Conservation (phyloP, 768 basidiomycete species). For the Suillus discolor region DNA sequence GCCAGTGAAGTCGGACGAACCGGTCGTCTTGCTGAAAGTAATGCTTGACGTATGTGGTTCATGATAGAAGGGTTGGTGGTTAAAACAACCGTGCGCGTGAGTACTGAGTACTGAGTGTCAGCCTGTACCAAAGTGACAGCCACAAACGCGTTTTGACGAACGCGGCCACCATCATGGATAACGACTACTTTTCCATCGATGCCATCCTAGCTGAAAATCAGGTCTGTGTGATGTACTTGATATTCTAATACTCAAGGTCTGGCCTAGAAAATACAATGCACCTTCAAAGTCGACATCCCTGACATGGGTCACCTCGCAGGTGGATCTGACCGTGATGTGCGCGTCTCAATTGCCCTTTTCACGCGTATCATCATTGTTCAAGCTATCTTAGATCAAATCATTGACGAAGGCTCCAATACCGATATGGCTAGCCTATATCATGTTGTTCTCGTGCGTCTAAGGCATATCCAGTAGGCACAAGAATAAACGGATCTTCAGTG, state of each 20-base stretch:
- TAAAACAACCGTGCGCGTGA: neutral
- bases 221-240: conserved; percentile 39
- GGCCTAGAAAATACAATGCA: conserved; percentile 87
- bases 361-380: conserved; percentile 13
- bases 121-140: conserved; percentile 8
- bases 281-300: conserved; percentile 83
- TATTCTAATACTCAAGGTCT: neutral
- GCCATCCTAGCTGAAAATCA: conserved; percentile 92
- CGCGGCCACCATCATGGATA: conserved; percentile 69
- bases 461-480: conserved; percentile 4
- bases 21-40: conserved; percentile 18
- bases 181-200: conserved; percentile 91
- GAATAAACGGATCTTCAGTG: conserved; percentile 43
- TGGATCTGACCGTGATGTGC: conserved; percentile 80
- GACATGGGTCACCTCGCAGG: conserved; percentile 90
- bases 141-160: conserved; percentile 22
- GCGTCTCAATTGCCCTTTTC: conserved; percentile 25
- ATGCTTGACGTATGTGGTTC: conserved; percentile 23
- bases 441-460: conserved; percentile 69
- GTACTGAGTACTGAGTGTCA: neutral
- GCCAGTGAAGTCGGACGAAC: conserved; percentile 15
- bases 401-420: conserved; percentile 81
- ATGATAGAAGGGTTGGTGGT: conserved; percentile 16
- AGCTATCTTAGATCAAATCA: conserved; percentile 63
- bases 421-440: conserved; percentile 88